Percentiles rank a stretch among this genome's conserved stretches.
Conservation (phyloP, 345 rosid genomes). For the Pugionium dolabratum region DNA sequence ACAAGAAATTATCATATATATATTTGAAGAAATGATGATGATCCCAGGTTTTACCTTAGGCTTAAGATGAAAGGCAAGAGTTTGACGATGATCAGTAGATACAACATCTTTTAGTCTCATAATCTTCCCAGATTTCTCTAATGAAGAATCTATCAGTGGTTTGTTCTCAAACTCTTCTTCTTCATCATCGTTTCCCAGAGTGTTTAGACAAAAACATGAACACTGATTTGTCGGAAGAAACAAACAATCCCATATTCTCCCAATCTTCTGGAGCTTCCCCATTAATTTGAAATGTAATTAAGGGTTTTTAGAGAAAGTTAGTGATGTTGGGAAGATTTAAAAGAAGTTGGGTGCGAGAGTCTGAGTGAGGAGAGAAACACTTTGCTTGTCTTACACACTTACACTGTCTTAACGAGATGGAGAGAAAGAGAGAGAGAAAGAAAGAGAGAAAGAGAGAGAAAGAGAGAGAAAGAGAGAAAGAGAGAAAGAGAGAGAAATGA, state of each 20-base stretch:
- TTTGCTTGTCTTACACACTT: conserved; percentile 42
- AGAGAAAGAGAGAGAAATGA: not conserved
- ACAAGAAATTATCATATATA: conserved; percentile 10
- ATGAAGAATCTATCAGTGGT: conserved; percentile 45
- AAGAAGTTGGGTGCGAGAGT: not conserved
- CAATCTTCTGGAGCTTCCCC: conserved; percentile 57
- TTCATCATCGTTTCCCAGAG: conserved; percentile 41
- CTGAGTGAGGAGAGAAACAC: conserved; percentile 23
- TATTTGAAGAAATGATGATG: not conserved
- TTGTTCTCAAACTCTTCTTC: conserved; percentile 51
- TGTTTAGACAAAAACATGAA: conserved; percentile 65
- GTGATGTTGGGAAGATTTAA: not conserved
- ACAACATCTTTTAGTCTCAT: conserved; percentile 68
- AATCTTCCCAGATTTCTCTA: conserved; percentile 43
- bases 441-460: conserved; percentile 1
- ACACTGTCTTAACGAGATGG: conserved; percentile 23
- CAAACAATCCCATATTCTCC: conserved; percentile 54
- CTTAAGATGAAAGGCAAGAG: conserved; percentile 80
- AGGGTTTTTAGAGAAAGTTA: not conserved
- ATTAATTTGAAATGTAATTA: conserved; percentile 31
- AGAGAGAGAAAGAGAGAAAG: not conserved
- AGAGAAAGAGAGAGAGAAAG: conserved; percentile 5
- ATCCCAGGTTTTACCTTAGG: conserved; percentile 59
- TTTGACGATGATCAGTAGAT: conserved; percentile 51
- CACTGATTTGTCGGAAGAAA: conserved; percentile 51